Evolutionary conservation across 2,329 filamentous ascomycete genomes (phyloP), one percentile per base, ranked within the genome.

Genomic region (Cladosporium austrohemisphaericum): DNA sequence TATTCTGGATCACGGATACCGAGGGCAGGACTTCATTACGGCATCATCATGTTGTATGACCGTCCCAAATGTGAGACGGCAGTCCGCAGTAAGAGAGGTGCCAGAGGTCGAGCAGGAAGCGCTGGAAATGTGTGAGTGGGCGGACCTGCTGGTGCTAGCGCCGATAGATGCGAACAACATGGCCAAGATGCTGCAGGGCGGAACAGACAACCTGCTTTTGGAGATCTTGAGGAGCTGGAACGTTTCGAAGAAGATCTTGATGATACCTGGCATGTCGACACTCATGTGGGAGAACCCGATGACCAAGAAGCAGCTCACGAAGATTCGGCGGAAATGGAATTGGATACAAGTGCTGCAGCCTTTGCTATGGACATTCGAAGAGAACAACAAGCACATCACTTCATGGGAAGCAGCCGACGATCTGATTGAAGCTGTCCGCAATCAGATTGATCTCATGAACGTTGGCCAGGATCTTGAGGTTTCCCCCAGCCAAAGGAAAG

Each of bases 271-370:
- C 56, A 94, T 96, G 90, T 92, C 87, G 26, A 82, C 81, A 1
- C 79, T 86, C 52, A 90, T 92, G 82, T 95, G 89, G 89, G 83
- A 91, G 63, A 90, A 93, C 60, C 88, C 90, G 2, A 84, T 91
- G 71, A 95, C 88, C 13, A 88, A 87, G 71, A 86, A 89, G 60
- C 90, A 95, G 64, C 77, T 95, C 53, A 85, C 81, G 68, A 93
- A 94, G 69, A 81, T 95, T 33, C 79, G 84, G 55, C 76, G 81
- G 55, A 91, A 89, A 65, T 95, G 88, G 88, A 84, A 84, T 46
- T 95, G 89, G 88, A 80, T 95, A 45, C 80, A 85, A 54, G 82
- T 93, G 35, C 78, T 95, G 65, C 77, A 86, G 33, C 89, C 91
- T 0, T 82, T 94, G 26, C 69, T 95, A 13, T 95, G 88, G 88